A percentile compares a stretch with the other conserved stretches of the same genome.
Conservation (phyloP, 768 basidiomycete genomes). For the Sutorius australiensis region DNA sequence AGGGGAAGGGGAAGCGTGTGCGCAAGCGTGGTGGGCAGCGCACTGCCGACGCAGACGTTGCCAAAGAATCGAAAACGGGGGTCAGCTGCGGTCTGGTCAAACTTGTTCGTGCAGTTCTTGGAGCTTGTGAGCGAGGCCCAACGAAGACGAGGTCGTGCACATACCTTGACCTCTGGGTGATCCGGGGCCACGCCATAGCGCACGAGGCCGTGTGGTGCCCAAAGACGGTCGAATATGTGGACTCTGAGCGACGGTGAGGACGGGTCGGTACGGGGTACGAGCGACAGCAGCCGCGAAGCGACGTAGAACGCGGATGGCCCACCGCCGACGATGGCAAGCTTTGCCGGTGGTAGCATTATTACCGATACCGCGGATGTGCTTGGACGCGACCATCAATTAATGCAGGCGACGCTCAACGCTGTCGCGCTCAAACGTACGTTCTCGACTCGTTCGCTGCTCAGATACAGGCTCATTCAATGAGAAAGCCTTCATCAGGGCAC, state of each 20-base stretch:
- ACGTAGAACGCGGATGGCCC: constrained; percentile 98
- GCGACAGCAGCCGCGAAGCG: constrained; percentile 77
- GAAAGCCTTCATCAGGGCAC: constrained; percentile 69
- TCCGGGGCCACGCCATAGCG: constrained; percentile 97
- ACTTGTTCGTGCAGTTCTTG: constrained; percentile 96
- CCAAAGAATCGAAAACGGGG: constrained; percentile 86
- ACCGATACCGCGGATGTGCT: background rate
- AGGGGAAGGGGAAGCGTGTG: constrained; percentile 59
- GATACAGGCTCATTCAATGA: constrained; percentile 23
- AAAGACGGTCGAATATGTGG: constrained; percentile 89
- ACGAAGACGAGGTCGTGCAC: background rate
- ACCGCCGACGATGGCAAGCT: constrained; percentile 88
- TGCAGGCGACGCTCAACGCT: constrained; percentile 69
- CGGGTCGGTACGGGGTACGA: constrained; percentile 39
- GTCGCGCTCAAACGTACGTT: constrained; percentile 47
- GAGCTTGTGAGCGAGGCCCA: constrained; percentile 8
- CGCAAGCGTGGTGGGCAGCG: constrained; percentile 40
- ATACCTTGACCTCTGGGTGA: constrained; percentile 94
- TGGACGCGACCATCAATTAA: constrained; percentile 24
- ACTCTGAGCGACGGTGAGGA: constrained; percentile 47
- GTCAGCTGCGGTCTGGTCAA: constrained; percentile 78
- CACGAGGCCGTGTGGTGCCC: constrained; percentile 93
- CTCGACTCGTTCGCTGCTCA: constrained; percentile 3
- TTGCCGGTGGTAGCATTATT: constrained; percentile 36
- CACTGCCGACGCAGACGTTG: constrained; percentile 63